Base-by-base conservation (phyloP, 2,329 filamentous ascomycete genomes). In the Botrytis byssoidea region DNA sequence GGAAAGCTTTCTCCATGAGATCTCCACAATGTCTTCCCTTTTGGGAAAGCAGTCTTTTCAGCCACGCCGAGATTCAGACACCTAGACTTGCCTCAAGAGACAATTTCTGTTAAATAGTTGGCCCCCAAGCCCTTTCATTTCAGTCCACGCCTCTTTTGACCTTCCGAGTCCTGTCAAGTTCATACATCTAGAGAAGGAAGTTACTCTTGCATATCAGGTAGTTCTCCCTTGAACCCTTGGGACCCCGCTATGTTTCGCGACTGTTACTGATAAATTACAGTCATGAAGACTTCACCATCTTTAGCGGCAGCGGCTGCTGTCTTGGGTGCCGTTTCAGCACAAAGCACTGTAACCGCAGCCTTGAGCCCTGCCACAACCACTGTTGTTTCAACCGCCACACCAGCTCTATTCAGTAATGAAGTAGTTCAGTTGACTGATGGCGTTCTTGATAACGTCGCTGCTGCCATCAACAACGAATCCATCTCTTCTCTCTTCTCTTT, bases 381-480 rank as follows among this genome's bases (percentile, higher is more conserved):
- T 6, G 40, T 70, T 44, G 5, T 20, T n/a, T 44, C 67, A 32
- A 35, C n/a, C 20, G n/a, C 55, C 42, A 70, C 37, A 35, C 51
- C 69, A 7, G 20, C 65, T 59, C 72, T 74, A 29, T 76, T 76
- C 44, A 3, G 55, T 18, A 64, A 64, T 12, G 77, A 78, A 66
- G 71, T 51, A 40, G 22, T 75, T 57, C 77, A 78, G 44, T 67
- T 78, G 57, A 78, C 77, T 40, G 74, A 77, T 32, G 72, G 51
- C 18, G 74, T 76, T 20, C 75, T 77, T 29, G 71, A 75, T 7
- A 75, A 73, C 57, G 48, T 78, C 32, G 72, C 74, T 14, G 59
- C 40, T 61, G 60, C 75, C 25, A 71, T 74, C 18, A 72, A 48
- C 35, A 77, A 74, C 59, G 51, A 67, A 46, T 71, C 74, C 1